Percentiles rank a stretch among this genome's conserved stretches.
Conservation (phyloP, 306 rosid genomes). For the Vicia sativa region DNA sequence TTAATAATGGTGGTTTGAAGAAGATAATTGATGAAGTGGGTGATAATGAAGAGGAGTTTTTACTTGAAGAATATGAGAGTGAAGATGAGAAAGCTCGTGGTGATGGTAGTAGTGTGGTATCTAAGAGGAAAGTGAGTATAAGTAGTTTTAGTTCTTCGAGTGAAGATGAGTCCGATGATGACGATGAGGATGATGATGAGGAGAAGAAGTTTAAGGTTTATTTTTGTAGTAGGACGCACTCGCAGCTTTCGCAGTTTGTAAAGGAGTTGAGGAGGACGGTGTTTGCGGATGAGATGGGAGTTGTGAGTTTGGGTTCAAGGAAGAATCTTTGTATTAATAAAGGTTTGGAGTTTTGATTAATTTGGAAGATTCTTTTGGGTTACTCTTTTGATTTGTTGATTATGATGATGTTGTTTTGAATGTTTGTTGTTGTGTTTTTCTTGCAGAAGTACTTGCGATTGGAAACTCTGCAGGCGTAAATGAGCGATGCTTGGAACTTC, state of each 20-base stretch:
- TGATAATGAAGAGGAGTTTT: conserved; percentile 67
- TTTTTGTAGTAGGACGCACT: conserved; percentile 93
- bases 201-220: conserved; percentile 68
- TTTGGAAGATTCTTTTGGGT: background rate
- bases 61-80: conserved; percentile 81
- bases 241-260: conserved; percentile 90
- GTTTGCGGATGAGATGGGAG: conserved; percentile 65
- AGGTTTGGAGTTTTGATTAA: conserved; percentile 50
- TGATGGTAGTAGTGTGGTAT: conserved; percentile 35
- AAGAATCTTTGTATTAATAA: conserved; percentile 83
- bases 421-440: conserved; percentile 24
- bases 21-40: conserved; percentile 46
- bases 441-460: conserved; percentile 70
- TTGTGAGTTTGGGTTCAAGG: conserved; percentile 84
- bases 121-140: conserved; percentile 65
- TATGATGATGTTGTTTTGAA: conserved; percentile 28
- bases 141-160: conserved; percentile 60
- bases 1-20: background rate
- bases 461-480: conserved; percentile 68
- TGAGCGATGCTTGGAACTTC: conserved; percentile 90
- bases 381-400: background rate
- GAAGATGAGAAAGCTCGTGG: conserved; percentile 55
- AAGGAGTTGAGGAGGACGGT: conserved; percentile 77
- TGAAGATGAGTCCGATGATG: conserved; percentile 59
- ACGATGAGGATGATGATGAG: conserved; percentile 49